These are phyloP conservation scores for Komagataella populi DNA, from an alignment of 805 yeast species.

Conservation along the genomic window DNA sequence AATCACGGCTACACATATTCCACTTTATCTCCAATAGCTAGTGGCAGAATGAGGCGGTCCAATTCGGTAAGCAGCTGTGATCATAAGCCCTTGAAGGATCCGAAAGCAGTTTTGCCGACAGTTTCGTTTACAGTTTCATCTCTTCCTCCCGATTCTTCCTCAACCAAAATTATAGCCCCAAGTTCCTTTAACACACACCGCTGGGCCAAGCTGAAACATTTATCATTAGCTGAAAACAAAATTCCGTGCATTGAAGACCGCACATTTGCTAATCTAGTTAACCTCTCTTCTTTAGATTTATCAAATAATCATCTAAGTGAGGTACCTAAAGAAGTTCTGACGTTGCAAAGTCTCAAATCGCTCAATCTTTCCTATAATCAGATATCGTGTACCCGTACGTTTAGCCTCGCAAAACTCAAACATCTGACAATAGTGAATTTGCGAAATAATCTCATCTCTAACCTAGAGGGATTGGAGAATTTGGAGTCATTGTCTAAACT, in stretches of 20 bases:
- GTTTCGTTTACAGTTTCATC: not conserved
- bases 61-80: conserved; percentile 1
- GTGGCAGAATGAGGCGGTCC: conserved; percentile 4
- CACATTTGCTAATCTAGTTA: conserved; percentile 16
- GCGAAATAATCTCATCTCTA: conserved; percentile 30
- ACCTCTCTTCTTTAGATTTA: conserved; percentile 32
- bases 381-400: conserved; percentile 15
- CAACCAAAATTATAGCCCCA: not conserved
- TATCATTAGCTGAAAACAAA: conserved; percentile 25
- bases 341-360: conserved; percentile 32
- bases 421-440: conserved; percentile 34
- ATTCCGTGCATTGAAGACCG: conserved; percentile 16
- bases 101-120: not conserved
- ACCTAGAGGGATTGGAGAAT: conserved; percentile 30
- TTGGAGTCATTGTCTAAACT: conserved; percentile 30
- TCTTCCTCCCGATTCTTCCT: not conserved
- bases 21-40: not conserved
- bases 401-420: conserved; percentile 23
- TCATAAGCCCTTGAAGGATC: conserved; percentile 1
- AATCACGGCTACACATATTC: not conserved
- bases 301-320: conserved; percentile 36
- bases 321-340: conserved; percentile 37
- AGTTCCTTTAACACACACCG: conserved; percentile 2
- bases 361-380: conserved; percentile 39
- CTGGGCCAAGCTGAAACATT: conserved; percentile 25